Evolutionary conservation across 805 yeast species (phyloP).

Genomic region (Hanseniaspora hatyaiensis): DNA sequence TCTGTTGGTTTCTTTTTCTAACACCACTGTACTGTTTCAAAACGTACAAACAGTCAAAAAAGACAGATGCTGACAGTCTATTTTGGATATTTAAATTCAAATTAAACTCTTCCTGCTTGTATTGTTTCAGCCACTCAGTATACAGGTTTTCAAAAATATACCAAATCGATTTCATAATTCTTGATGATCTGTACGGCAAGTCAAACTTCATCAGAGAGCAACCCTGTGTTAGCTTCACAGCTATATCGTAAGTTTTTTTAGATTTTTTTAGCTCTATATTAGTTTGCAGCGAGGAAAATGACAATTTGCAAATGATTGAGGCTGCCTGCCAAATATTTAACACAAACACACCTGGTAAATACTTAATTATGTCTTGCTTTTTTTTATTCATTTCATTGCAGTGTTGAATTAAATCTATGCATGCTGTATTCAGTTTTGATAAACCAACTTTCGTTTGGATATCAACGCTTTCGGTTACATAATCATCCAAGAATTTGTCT

Average conservation of each 20-base stretch:
- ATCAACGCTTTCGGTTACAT: slow-evolving; percentile 19
- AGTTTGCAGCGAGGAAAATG: slow-evolving; percentile 59
- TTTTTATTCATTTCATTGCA: slow-evolving; percentile 48
- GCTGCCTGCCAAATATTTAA: slow-evolving; percentile 87
- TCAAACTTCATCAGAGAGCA: slow-evolving; percentile 87
- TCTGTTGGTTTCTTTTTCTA: slow-evolving; percentile 34
- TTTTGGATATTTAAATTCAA: slow-evolving; percentile 52
- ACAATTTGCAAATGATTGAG: slow-evolving; percentile 65
- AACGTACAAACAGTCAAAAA: slow-evolving; percentile 80
- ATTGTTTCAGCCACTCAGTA: slow-evolving; percentile 33
- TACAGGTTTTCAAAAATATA: slow-evolving; percentile 61
- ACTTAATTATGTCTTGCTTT: slow-evolving; percentile 54
- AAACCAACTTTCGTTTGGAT: slow-evolving; percentile 63
- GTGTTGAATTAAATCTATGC: slow-evolving; percentile 58
- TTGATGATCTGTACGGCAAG: slow-evolving; percentile 83
- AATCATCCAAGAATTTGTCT: slow-evolving; percentile 3
- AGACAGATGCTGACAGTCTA: slow-evolving; percentile 84
- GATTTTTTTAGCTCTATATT: slow-evolving; percentile 64
- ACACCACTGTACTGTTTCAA: slow-evolving; percentile 81
- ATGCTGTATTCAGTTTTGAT: slow-evolving; percentile 67
- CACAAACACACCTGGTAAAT: slow-evolving; percentile 73
- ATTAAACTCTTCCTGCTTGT: slow-evolving; percentile 26
- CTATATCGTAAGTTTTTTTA: slow-evolving; percentile 52
- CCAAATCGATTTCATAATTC: slow-evolving; percentile 92
- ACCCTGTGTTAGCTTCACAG: slow-evolving; percentile 54